Evolutionary conservation across 2,329 filamentous ascomycete species (phyloP).

Genomic region (Phialophora tarda): DNA sequence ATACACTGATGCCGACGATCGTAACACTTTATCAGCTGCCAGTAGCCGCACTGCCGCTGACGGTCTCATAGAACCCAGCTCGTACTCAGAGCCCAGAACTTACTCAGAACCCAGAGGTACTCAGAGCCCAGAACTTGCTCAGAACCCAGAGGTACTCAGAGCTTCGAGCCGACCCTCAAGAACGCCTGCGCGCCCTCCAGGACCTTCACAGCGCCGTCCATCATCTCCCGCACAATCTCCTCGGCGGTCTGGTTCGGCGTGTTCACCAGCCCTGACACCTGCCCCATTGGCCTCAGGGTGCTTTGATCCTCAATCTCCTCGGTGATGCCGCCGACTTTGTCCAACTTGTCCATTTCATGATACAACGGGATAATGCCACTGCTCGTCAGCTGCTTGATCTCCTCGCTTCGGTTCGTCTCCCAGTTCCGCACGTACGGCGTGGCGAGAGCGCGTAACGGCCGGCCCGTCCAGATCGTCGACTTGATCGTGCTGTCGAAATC

Average conservation of each 20-base stretch:
- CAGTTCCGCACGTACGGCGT: conserved; percentile 76
- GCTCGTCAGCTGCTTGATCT: conserved; percentile 72
- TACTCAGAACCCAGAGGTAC: too few species aligned
- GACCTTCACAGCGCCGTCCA: conserved; percentile 62
- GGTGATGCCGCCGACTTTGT: conserved; percentile 34
- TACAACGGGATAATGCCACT: conserved; percentile 73
- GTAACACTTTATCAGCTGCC: background rate
- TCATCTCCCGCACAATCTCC: conserved; percentile 81
- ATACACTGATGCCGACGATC: background rate
- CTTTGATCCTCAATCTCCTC: conserved; percentile 67
- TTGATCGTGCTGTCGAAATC: conserved; percentile 73
- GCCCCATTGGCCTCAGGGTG: conserved; percentile 68
- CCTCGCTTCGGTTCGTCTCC: conserved; percentile 68
- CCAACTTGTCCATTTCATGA: conserved; percentile 42
- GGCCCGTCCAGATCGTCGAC: conserved; percentile 76
- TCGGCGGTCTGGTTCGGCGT: conserved; percentile 68
- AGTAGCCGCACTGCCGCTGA: background rate
- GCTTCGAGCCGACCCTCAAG: conserved; percentile 6
- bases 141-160: too few species aligned
- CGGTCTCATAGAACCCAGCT: too few species aligned
- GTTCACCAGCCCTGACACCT: conserved; percentile 75
- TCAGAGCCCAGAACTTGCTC: background rate
- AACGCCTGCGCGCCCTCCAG: conserved; percentile 11
- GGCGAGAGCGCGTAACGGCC: conserved; percentile 73
- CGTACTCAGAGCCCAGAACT: background rate